phyloP scores from a whole-genome alignment of 768 basidiomycete species.

The Lactarius akahatsu region DNA sequence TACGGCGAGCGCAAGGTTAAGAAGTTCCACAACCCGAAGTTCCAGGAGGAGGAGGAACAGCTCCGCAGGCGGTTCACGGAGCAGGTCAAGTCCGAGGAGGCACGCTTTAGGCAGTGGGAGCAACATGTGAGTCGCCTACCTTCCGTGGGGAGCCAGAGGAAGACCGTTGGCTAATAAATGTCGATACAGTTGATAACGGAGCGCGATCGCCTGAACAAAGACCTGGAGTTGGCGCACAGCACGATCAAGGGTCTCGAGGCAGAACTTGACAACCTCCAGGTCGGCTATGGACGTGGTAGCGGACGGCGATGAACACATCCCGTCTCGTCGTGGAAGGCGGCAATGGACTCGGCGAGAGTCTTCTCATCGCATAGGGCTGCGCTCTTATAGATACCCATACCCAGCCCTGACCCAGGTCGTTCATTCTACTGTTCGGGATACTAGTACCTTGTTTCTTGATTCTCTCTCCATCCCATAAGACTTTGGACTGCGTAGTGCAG shows the following conservation, averaged over 20 bases:
- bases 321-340: neutral
- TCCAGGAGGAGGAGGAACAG: constrained; percentile 98
- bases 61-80: constrained; percentile 98
- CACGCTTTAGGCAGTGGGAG: constrained; percentile 98
- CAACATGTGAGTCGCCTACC: constrained; percentile 70
- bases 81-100: constrained; percentile 98
- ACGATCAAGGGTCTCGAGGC: constrained; percentile 89
- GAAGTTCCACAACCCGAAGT: constrained; percentile 99
- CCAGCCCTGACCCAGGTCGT: constrained; percentile 13
- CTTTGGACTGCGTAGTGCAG: constrained; percentile 7
- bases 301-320: constrained; percentile 50
- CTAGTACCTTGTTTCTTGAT: constrained; percentile 11
- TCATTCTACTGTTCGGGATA: constrained; percentile 12
- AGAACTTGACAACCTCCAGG: constrained; percentile 87
- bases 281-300: constrained; percentile 77
- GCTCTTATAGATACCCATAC: constrained; percentile 25
- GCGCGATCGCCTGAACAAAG: constrained; percentile 98
- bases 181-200: constrained; percentile 88
- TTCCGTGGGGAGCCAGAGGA: neutral
- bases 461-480: neutral
- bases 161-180: constrained; percentile 27
- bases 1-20: constrained; percentile 98
- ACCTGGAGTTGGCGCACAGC: constrained; percentile 89
- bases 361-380: neutral
- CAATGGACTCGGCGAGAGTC: constrained; percentile 8